phyloP scores from a whole-genome alignment of 108 stramenopile genomes.

The Aurantiochytrium sp. region DNA sequence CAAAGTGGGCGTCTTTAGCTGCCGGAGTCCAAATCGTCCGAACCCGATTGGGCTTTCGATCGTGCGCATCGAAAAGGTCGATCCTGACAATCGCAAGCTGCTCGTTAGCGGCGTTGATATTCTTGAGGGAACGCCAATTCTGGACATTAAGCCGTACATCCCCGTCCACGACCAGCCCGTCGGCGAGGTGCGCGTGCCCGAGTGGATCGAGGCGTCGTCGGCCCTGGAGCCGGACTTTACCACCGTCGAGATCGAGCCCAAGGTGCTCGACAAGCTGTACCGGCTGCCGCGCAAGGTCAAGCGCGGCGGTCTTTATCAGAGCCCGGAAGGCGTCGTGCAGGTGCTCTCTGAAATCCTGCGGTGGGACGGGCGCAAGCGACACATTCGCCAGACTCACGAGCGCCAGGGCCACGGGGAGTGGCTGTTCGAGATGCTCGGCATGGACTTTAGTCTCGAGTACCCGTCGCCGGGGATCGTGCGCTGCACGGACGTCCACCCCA shows the following conservation, averaged over 20 bases:
- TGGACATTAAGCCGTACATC: constrained; percentile 36
- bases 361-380: constrained; percentile 10
- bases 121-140: constrained; percentile 26
- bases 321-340: background rate
- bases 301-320: background rate
- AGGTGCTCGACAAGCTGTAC: background rate
- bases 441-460: constrained; percentile 14
- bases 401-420: background rate
- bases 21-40: constrained; percentile 24
- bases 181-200: constrained; percentile 15
- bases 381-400: background rate
- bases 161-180: background rate
- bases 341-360: background rate
- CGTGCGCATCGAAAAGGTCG: constrained; percentile 3
- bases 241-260: background rate
- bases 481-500: background rate
- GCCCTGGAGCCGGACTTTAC: background rate
- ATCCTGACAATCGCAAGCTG: background rate
- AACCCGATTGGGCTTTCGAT: constrained; percentile 31
- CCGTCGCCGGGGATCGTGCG: background rate
- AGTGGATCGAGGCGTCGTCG: background rate
- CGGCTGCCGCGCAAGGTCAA: background rate
- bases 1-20: constrained; percentile 26
- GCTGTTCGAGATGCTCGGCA: background rate
- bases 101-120: constrained; percentile 28